Conservation (phyloP, 805 yeast species). For the Saccharomycopsis synnaedendra region DNA sequence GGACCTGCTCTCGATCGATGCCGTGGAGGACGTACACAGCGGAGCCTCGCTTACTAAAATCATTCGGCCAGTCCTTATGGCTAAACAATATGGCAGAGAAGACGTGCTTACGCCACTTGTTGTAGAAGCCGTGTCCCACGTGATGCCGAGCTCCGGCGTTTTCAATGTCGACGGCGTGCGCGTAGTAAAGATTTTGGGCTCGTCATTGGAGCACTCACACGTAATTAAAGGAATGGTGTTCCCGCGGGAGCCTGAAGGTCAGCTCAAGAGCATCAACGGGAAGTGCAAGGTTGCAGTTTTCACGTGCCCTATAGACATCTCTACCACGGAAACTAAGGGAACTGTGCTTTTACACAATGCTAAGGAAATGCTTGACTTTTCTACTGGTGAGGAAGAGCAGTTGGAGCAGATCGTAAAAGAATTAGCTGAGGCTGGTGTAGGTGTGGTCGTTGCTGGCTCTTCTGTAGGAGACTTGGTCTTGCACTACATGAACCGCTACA, state of each 20-base stretch:
- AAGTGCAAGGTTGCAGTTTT: constrained; percentile 83
- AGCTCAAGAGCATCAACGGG: constrained; percentile 47
- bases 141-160: constrained; percentile 26
- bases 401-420: constrained; percentile 78
- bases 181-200: constrained; percentile 95
- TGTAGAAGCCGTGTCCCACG: constrained; percentile 71
- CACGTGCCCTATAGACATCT: constrained; percentile 89
- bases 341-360: constrained; percentile 94
- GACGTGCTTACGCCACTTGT: constrained; percentile 66
- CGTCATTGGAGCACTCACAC: constrained; percentile 57
- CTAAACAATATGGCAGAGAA: constrained; percentile 89
- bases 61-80: constrained; percentile 77
- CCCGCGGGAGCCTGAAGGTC: constrained; percentile 95
- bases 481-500: constrained; percentile 83
- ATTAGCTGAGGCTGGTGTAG: constrained; percentile 72
- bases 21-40: constrained; percentile 45
- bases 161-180: constrained; percentile 92
- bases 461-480: constrained; percentile 87
- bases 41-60: constrained; percentile 54
- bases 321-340: constrained; percentile 97
- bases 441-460: constrained; percentile 89
- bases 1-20: constrained; percentile 48
- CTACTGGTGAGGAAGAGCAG: constrained; percentile 93
- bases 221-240: constrained; percentile 97
- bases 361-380: constrained; percentile 89